phyloP scores from a whole-genome alignment of 768 basidiomycete species.

The Kwoniella dendrophila region DNA sequence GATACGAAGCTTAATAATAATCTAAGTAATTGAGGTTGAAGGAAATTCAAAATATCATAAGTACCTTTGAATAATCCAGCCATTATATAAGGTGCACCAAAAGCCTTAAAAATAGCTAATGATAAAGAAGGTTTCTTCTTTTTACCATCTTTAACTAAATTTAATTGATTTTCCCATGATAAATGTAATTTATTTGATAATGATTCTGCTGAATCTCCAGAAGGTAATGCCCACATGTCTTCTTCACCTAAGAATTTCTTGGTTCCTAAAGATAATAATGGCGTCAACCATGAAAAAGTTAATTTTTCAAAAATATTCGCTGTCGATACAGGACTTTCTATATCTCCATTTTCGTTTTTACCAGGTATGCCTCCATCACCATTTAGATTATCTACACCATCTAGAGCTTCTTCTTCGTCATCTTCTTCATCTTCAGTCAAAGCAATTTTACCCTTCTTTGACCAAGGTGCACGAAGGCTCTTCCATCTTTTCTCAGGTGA shows the following conservation, averaged over 20 bases:
- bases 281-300: constrained; percentile 85
- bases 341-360: constrained; percentile 48
- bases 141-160: constrained; percentile 43
- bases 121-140: constrained; percentile 63
- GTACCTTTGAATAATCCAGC: constrained; percentile 66
- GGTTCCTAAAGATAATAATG: constrained; percentile 55
- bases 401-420: constrained; percentile 48
- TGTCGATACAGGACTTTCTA: constrained; percentile 70
- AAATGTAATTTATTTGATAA: constrained; percentile 67
- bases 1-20: constrained; percentile 79
- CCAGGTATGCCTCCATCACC: constrained; percentile 26
- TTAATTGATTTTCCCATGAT: constrained; percentile 64
- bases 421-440: constrained; percentile 49
- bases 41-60: constrained; percentile 78
- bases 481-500: constrained; percentile 44
- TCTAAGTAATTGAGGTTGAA: constrained; percentile 83
- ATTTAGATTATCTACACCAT: constrained; percentile 35
- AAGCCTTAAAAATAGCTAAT: constrained; percentile 73
- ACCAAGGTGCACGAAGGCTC: constrained; percentile 32
- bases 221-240: constrained; percentile 75
- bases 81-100: constrained; percentile 70
- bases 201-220: constrained; percentile 69
- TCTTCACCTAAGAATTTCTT: constrained; percentile 71
- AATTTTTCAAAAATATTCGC: constrained; percentile 77
- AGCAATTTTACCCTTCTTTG: constrained; percentile 39